phyloP scores from a whole-genome alignment of 495 filamentous ascomycete genomes.

The Lichenothelia convexa region DNA sequence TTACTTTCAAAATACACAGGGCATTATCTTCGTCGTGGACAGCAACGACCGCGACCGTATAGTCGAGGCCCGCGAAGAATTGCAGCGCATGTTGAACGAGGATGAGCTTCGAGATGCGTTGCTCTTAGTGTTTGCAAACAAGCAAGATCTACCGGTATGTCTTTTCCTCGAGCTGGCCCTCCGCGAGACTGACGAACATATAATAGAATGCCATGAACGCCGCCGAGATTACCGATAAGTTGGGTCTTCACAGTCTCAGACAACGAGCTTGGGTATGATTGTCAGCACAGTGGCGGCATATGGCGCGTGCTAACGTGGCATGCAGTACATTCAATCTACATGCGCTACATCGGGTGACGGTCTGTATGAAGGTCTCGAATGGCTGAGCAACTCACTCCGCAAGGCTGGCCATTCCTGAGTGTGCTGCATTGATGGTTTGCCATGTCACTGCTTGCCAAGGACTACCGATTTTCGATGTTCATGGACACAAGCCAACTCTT shows the following conservation, averaged over 20 bases:
- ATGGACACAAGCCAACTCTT: too few species aligned
- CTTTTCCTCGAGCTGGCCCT: background rate
- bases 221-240: constrained; percentile 98
- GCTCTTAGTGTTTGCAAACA: constrained; percentile 98
- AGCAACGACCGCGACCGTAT: constrained; percentile 99
- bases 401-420: constrained; percentile 70
- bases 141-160: constrained; percentile 97
- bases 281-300: background rate
- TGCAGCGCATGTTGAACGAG: constrained; percentile 99
- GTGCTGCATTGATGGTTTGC: background rate
- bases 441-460: too few species aligned
- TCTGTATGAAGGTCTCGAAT: constrained; percentile 99
- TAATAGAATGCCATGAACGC: constrained; percentile 95
- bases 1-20: constrained; percentile 99
- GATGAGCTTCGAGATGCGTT: constrained; percentile 96
- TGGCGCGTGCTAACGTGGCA: constrained; percentile 1
- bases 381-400: constrained; percentile 88
- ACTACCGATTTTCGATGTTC: too few species aligned
- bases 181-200: constrained; percentile 1
- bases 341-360: constrained; percentile 98
- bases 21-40: constrained; percentile 99
- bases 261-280: constrained; percentile 90
- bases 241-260: constrained; percentile 95
- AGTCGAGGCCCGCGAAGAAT: constrained; percentile 93
- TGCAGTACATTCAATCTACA: constrained; percentile 97